A percentile compares a stretch with the other conserved stretches of the same genome.
Evolutionary conservation across 129 eudicot species (phyloP).

Genomic region (Smallanthus sonchifolius): DNA sequence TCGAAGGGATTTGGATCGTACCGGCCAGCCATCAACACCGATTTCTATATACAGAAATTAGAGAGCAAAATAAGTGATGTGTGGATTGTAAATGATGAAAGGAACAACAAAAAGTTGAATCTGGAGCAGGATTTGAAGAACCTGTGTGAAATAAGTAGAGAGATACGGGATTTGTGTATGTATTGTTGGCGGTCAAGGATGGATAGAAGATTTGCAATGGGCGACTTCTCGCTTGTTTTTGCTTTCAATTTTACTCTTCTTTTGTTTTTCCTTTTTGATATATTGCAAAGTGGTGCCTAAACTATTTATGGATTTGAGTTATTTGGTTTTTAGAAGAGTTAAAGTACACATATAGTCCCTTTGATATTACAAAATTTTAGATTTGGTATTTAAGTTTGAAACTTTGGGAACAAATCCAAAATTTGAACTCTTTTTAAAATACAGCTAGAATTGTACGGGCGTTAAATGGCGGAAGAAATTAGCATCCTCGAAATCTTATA

Average conservation of each 20-base stretch:
- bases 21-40: conserved; percentile 30
- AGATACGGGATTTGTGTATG: conserved; percentile 5
- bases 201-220: conserved; percentile 19
- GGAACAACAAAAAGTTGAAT: background rate
- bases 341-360: too few species aligned
- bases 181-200: conserved; percentile 27
- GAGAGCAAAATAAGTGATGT: background rate
- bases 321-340: background rate
- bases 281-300: conserved; percentile 12
- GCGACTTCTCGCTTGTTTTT: conserved; percentile 20
- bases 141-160: conserved; percentile 19
- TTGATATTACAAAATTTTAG: too few species aligned
- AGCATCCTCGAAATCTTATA: too few species aligned
- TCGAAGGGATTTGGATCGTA: conserved; percentile 40
- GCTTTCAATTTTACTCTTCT: background rate
- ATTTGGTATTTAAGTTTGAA: too few species aligned
- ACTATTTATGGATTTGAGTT: background rate
- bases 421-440: too few species aligned
- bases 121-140: conserved; percentile 14
- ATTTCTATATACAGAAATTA: conserved; percentile 7
- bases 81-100: background rate
- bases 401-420: too few species aligned
- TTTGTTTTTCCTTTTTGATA: background rate
- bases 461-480: too few species aligned
- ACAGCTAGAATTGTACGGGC: too few species aligned